A percentile compares a stretch with the other conserved stretches of the same genome.
These are phyloP conservation scores for Cyberlindnera maritima DNA, from an alignment of 805 yeast genomes.

Conservation along the genomic window DNA sequence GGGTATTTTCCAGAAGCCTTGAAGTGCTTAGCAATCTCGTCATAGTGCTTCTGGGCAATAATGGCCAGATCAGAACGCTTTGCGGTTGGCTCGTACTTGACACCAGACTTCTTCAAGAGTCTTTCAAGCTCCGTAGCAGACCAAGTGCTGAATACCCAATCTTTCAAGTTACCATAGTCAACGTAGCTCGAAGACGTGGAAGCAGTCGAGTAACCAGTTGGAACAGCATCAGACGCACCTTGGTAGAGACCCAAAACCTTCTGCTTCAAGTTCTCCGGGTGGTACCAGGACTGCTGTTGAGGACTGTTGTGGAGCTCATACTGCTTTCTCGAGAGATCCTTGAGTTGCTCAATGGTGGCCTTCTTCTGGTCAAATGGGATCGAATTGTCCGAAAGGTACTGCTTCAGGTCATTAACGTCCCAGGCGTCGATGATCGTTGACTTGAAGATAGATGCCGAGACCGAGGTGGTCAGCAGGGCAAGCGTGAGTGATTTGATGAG, in stretches of 20 bases:
- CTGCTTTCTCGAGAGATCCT: conserved; percentile 28
- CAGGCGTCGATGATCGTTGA: conserved; percentile 26
- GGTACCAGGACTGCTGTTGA: conserved; percentile 16
- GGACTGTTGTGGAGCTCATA: conserved; percentile 3
- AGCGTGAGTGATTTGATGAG: conserved; percentile 3
- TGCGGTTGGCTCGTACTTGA: conserved; percentile 29
- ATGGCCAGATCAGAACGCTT: conserved; percentile 40
- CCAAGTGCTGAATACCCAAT: conserved; percentile 54
- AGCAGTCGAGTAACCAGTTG: not conserved
- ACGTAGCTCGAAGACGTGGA: conserved; percentile 10
- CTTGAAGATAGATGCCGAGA: conserved; percentile 13
- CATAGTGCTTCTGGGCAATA: conserved; percentile 40
- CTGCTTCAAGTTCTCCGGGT: conserved; percentile 15
- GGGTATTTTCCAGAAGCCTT: conserved; percentile 44
- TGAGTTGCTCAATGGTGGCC: conserved; percentile 26
- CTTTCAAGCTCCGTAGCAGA: conserved; percentile 32
- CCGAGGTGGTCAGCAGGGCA: conserved; percentile 16
- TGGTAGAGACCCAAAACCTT: conserved; percentile 12
- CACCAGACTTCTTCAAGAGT: conserved; percentile 32
- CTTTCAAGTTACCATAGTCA: conserved; percentile 24
- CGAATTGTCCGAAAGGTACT: conserved; percentile 33
- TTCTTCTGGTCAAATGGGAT: conserved; percentile 24
- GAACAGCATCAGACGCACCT: conserved; percentile 2
- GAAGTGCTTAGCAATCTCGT: conserved; percentile 34
- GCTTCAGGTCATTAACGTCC: conserved; percentile 33